phyloP scores from a whole-genome alignment of 2,329 filamentous ascomycete species.

The Fusarium illudens region DNA sequence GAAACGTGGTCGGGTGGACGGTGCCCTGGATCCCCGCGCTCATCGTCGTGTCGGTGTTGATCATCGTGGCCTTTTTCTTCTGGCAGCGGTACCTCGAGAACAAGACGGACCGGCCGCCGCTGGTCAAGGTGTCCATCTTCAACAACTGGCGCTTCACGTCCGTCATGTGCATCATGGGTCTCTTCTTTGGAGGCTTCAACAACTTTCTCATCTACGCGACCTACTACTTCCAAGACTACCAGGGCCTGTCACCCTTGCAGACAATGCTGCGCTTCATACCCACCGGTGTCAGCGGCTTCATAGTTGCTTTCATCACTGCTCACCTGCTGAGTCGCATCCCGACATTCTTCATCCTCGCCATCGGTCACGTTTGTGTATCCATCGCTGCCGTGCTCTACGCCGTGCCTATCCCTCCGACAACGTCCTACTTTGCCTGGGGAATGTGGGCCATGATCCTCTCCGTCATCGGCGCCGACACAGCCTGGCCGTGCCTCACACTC shows the following conservation, averaged over 20 bases:
- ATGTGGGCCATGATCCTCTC: slow-evolving; percentile 72
- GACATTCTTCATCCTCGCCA: slow-evolving; percentile 64
- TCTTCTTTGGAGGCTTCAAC: slow-evolving; percentile 75
- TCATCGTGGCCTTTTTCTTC: slow-evolving; percentile 64
- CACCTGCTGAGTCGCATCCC: slow-evolving; percentile 66
- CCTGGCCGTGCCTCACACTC: slow-evolving; percentile 71
- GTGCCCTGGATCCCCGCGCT: slow-evolving; percentile 69
- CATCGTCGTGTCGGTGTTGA: slow-evolving; percentile 64
- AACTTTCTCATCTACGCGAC: slow-evolving; percentile 73
- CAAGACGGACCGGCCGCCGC: slow-evolving; percentile 53
- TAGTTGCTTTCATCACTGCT: slow-evolving; percentile 65
- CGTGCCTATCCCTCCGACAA: slow-evolving; percentile 66
- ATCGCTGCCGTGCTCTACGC: slow-evolving; percentile 69
- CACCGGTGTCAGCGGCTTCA: slow-evolving; percentile 66
- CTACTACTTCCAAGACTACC: slow-evolving; percentile 75
- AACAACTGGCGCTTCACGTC: slow-evolving; percentile 66
- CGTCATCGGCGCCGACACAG: slow-evolving; percentile 72
- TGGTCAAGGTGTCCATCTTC: slow-evolving; percentile 75
- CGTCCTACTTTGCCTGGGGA: slow-evolving; percentile 73
- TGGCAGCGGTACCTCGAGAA: slow-evolving; percentile 64
- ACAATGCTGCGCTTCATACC: slow-evolving; percentile 75
- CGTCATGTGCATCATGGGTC: slow-evolving; percentile 69
- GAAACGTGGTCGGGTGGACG: slow-evolving; percentile 73
- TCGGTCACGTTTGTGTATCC: slow-evolving; percentile 64
- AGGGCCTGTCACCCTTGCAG: slow-evolving; percentile 67